These are phyloP conservation scores for Microascus cirrosus DNA, from an alignment of 2,329 filamentous ascomycete species.

Conservation along the genomic window DNA sequence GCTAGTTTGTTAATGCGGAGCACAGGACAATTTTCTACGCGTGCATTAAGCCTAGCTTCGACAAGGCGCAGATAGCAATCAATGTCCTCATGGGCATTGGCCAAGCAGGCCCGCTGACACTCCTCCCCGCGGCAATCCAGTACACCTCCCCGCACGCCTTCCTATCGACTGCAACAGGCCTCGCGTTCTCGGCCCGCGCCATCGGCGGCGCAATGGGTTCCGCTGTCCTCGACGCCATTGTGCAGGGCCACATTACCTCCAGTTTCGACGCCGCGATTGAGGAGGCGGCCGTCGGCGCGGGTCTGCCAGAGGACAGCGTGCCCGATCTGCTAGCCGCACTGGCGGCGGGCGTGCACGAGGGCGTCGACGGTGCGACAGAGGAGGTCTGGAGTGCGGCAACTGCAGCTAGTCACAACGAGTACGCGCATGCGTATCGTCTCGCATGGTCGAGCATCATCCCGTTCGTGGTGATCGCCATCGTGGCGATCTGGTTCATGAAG, in stretches of 20 bases:
- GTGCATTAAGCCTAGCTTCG: slow-evolving; percentile 29
- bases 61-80: slow-evolving; percentile 31
- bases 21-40: slow-evolving; percentile 32
- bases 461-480: slow-evolving; percentile 35
- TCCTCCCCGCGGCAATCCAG: slow-evolving; percentile 37
- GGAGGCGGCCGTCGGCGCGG: slow-evolving; percentile 18
- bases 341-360: slow-evolving; percentile 17
- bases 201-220: slow-evolving; percentile 42
- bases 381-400: slow-evolving; percentile 16
- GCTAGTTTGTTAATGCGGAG: background rate
- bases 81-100: slow-evolving; percentile 35
- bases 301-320: slow-evolving; percentile 19
- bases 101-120: slow-evolving; percentile 35
- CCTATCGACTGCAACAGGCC: slow-evolving; percentile 39
- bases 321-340: slow-evolving; percentile 19
- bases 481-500: slow-evolving; percentile 29
- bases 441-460: slow-evolving; percentile 39
- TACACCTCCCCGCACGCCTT: slow-evolving; percentile 41
- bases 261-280: slow-evolving; percentile 24
- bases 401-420: slow-evolving; percentile 13
- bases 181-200: slow-evolving; percentile 39
- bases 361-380: slow-evolving; percentile 19
- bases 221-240: slow-evolving; percentile 38
- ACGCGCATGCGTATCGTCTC: slow-evolving; percentile 34
- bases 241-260: slow-evolving; percentile 30